Evolutionary conservation across 305 asterid species (phyloP).

Genomic region (Fraxinus xanthoxyloides): DNA sequence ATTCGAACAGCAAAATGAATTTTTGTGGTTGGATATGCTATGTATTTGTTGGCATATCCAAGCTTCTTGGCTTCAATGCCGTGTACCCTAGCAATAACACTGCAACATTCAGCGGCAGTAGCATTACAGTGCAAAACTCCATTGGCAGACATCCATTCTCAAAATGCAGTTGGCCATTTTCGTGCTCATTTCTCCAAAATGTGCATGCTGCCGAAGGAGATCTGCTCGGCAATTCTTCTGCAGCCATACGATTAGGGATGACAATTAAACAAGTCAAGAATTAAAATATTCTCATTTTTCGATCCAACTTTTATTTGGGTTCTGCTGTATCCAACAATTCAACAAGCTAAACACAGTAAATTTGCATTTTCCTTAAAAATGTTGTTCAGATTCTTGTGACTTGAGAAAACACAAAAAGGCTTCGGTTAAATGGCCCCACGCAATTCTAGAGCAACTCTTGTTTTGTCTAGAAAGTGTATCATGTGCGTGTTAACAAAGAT

Average conservation of each 20-base stretch:
- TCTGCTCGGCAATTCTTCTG: conserved; percentile 52
- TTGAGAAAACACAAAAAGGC: not conserved
- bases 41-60: not conserved
- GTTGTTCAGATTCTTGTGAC: not conserved
- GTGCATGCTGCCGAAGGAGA: conserved; percentile 61
- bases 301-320: not conserved
- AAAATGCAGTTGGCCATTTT: not conserved
- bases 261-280: not conserved
- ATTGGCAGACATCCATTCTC: conserved; percentile 35
- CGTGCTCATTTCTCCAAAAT: not conserved
- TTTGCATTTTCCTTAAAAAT: not conserved
- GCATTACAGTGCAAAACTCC: conserved; percentile 54
- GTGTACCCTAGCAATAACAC: not conserved
- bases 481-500: not conserved
- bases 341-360: not conserved
- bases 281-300: not conserved
- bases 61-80: not conserved
- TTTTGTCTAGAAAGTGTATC: not conserved
- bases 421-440: not conserved
- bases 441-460: not conserved
- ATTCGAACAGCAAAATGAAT: not conserved
- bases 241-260: not conserved
- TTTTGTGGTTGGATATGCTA: not conserved
- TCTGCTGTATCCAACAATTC: not conserved
- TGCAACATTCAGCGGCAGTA: conserved; percentile 1